These are phyloP conservation scores for Cyanodermella asteris DNA, from an alignment of 2,329 filamentous ascomycete genomes.

Conservation along the genomic window DNA sequence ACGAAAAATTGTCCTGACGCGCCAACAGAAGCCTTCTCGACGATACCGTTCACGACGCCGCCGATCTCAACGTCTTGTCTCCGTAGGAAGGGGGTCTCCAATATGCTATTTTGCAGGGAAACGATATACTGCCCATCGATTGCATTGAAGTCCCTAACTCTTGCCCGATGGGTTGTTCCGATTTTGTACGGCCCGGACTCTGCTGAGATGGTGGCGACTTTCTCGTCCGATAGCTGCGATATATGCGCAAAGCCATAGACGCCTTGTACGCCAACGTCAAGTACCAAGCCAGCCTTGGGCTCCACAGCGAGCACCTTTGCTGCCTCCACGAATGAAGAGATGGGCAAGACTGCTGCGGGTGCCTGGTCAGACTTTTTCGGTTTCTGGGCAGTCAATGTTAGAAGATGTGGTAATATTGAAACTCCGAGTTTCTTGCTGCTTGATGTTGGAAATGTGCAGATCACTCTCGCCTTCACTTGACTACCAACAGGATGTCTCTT, in stretches of 20 bases:
- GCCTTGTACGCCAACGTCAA: conserved; percentile 44
- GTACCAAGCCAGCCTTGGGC: conserved; percentile 57
- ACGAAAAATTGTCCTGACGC: conserved; percentile 60
- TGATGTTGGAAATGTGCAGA: conserved; percentile 64
- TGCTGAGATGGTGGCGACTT: conserved; percentile 62
- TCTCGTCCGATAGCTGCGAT: conserved; percentile 73
- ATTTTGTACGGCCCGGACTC: conserved; percentile 56
- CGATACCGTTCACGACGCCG: conserved; percentile 54
- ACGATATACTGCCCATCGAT: conserved; percentile 70
- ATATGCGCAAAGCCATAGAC: conserved; percentile 85
- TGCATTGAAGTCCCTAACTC: conserved; percentile 68
- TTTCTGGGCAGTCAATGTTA: conserved; percentile 31
- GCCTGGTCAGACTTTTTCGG: conserved; percentile 24
- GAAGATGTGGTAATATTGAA: conserved; percentile 67
- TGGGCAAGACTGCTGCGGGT: conserved; percentile 39
- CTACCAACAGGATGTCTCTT: conserved; percentile 64
- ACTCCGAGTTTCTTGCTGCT: conserved; percentile 70
- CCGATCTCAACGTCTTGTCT: conserved; percentile 76
- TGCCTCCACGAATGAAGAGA: conserved; percentile 56
- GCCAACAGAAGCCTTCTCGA: conserved; percentile 67
- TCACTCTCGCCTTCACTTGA: conserved; percentile 66
- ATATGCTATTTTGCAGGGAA: conserved; percentile 59
- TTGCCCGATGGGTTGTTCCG: conserved; percentile 56
- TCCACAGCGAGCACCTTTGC: conserved; percentile 66
- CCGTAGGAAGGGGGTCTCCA: conserved; percentile 78